Base-by-base conservation (phyloP, 1,284 basidiomycete species). In the Coniophora puteana region DNA sequence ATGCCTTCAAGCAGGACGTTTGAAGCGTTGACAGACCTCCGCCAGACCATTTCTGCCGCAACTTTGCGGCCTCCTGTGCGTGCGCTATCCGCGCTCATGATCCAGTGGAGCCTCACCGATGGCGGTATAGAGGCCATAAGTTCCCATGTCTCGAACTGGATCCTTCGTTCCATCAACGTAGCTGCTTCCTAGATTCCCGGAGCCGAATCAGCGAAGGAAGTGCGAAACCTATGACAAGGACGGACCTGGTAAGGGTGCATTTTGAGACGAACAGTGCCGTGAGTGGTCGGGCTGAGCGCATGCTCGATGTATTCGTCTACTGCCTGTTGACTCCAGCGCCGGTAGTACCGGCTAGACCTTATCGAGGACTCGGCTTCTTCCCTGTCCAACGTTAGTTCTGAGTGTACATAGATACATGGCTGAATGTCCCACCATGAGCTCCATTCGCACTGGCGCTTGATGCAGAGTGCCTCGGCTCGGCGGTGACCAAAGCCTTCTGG, bases 291-390 rank as follows among this genome's bases (percentile, higher is more conserved):
- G 6, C 58, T 58, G 5, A 91, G 65, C 4, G 74, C 87, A 49
- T 81, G 75, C 14, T 81, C 68, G 25, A 92, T 65, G 58, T 92
- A 93, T 4, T 71, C 49, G 12, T 75, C 65, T 23, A 95, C 72
- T 4, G 81, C 81, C 0, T 68, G 72, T 0, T 78, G 74, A 54
- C 93, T 71, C 90, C 91, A 94, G 1, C 68, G 63, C 5, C 59
- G 51, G 60, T 91, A 94, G 69, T 91, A 93, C 0, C 81, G 72
- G 11, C 70, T 76, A 23, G 69, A 61, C 24, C 64, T 52, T 51
- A 92, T 78, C 1, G 63, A 58, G 14, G 55, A 53, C 3, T 71
- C 55, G 0, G 88, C 92, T 43, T 81, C 82, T 33, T 80, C 74
- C 29, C 86, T 83, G 13, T 10, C 21, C 11, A 28, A 6, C 6